These are phyloP conservation scores for Termitomyces sp. DNA, from an alignment of 768 basidiomycete species.

Conservation along the genomic window DNA sequence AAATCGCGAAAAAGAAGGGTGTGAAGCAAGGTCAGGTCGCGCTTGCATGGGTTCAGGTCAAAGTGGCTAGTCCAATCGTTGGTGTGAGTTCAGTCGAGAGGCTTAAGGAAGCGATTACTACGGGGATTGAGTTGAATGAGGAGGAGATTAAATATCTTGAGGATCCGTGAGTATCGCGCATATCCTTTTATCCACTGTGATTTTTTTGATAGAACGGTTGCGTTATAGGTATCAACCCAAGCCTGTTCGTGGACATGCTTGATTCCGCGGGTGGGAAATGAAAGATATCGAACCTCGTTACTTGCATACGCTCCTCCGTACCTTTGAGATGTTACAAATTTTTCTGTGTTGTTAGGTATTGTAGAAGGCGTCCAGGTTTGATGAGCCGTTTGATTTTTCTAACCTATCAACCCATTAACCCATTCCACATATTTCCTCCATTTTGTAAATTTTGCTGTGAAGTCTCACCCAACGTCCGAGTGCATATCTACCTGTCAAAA, in stretches of 20 bases:
- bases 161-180: slow-evolving; percentile 29
- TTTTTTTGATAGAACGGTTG: not conserved
- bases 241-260: slow-evolving; percentile 14
- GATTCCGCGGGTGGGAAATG: not conserved
- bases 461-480: too few relatives aligned
- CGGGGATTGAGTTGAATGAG: slow-evolving; percentile 28
- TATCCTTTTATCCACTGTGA: not conserved
- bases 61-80: slow-evolving; percentile 32
- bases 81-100: slow-evolving; percentile 20
- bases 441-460: too few relatives aligned
- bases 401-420: too few relatives aligned
- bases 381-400: too few relatives aligned
- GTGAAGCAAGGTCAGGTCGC: slow-evolving; percentile 44
- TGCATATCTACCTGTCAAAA: too few relatives aligned
- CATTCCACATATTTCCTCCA: too few relatives aligned
- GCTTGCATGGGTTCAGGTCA: slow-evolving; percentile 37
- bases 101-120: slow-evolving; percentile 18
- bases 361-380: too few relatives aligned
- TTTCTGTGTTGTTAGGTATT: too few relatives aligned
- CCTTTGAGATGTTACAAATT: not conserved
- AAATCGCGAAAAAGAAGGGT: slow-evolving; percentile 38
- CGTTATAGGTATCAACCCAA: slow-evolving; percentile 14
- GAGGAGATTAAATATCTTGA: slow-evolving; percentile 42
- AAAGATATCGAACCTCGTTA: not conserved
- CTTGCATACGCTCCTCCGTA: not conserved